Evolutionary conservation across 1,139 yeast genomes (phyloP).

Genomic region (Saccharomycopsis crataegensis): DNA sequence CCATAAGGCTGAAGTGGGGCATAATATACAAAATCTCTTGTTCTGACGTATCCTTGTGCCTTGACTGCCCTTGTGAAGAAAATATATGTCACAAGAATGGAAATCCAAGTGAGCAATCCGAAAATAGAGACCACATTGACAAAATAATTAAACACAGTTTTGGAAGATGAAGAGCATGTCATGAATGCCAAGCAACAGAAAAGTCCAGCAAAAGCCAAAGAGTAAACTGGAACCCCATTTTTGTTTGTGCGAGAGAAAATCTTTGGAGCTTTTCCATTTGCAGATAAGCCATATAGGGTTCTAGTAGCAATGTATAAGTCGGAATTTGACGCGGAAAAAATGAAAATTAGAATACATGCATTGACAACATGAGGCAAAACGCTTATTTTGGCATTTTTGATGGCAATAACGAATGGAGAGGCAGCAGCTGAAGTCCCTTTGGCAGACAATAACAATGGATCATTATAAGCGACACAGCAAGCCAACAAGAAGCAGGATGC

Average conservation of each 20-base stretch:
- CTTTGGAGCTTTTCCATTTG: constrained; percentile 56
- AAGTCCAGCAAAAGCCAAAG: constrained; percentile 36
- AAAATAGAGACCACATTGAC: constrained; percentile 66
- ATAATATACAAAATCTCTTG: constrained; percentile 42
- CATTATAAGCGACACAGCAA: constrained; percentile 56
- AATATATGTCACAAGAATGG: constrained; percentile 54
- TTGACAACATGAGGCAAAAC: constrained; percentile 61
- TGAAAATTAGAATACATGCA: constrained; percentile 60
- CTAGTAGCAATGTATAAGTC: constrained; percentile 67
- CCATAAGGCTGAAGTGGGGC: constrained; percentile 68
- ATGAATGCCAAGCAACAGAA: constrained; percentile 39
- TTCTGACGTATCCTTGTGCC: constrained; percentile 51
- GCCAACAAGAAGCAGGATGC: constrained; percentile 48
- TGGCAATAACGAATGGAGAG: constrained; percentile 69
- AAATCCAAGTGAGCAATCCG: constrained; percentile 64
- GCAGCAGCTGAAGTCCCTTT: constrained; percentile 42
- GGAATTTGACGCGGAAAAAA: constrained; percentile 67
- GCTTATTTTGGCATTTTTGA: constrained; percentile 52
- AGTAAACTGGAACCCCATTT: constrained; percentile 52
- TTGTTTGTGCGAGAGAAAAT: constrained; percentile 53
- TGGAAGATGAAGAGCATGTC: constrained; percentile 51
- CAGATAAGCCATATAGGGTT: constrained; percentile 56
- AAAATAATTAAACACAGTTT: constrained; percentile 55
- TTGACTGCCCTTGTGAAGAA: constrained; percentile 57
- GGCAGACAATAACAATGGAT: constrained; percentile 41